These are phyloP conservation scores for Plantago lanceolata DNA, from an alignment of 305 asterid genomes.

Conservation along the genomic window DNA sequence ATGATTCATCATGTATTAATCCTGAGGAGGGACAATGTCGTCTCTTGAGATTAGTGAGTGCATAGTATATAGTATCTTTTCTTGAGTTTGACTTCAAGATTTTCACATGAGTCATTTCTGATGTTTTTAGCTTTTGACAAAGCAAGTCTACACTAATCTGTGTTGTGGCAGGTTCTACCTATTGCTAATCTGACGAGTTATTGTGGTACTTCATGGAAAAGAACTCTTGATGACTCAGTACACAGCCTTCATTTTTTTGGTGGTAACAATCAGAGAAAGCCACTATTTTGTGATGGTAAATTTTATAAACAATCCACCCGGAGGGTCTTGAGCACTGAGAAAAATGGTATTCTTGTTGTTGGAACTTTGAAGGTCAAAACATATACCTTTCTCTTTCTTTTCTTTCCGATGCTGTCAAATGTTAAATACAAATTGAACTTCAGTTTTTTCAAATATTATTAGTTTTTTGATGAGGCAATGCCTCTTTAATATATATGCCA, in stretches of 20 bases:
- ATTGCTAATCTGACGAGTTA: conserved; percentile 55
- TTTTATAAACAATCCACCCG: conserved; percentile 39
- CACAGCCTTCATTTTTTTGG: conserved; percentile 30
- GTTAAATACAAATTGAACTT: too few relatives aligned
- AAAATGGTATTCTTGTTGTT: conserved; percentile 54
- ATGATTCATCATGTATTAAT: conserved; percentile 40
- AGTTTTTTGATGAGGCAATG: too few relatives aligned
- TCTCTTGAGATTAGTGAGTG: conserved; percentile 68
- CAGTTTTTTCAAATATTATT: too few relatives aligned
- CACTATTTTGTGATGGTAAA: conserved; percentile 51
- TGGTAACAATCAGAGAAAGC: conserved; percentile 24
- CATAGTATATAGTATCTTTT: conserved; percentile 3
- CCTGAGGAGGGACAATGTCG: conserved; percentile 35
- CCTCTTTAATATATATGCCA: neutral
- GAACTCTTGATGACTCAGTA: conserved; percentile 31
- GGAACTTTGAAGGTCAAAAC: conserved; percentile 68
- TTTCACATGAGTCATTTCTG: conserved; percentile 13
- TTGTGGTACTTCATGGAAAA: conserved; percentile 59
- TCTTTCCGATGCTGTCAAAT: too few relatives aligned
- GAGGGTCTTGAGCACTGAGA: conserved; percentile 45
- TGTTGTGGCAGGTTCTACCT: conserved; percentile 58
- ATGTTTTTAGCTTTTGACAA: conserved; percentile 3
- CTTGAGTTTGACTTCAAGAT: neutral
- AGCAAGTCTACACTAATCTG: neutral
- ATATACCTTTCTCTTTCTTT: conserved; percentile 13